phyloP scores from a whole-genome alignment of 495 filamentous ascomycete genomes.

The Hypoxylon subgilvum region DNA sequence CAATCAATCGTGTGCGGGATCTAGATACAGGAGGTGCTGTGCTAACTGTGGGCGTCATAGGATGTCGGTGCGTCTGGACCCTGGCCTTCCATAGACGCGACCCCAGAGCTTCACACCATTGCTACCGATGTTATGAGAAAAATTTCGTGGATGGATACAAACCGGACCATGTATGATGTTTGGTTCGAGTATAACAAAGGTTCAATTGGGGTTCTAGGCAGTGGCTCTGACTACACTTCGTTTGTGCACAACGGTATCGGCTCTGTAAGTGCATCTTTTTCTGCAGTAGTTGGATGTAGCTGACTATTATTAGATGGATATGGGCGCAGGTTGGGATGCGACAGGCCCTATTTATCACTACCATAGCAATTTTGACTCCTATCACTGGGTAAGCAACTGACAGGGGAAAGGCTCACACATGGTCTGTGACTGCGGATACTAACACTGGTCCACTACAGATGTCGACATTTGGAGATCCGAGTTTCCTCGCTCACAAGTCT shows the following conservation, averaged over 20 bases:
- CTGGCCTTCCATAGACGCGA: constrained; percentile 68
- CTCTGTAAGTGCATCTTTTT: constrained; percentile 64
- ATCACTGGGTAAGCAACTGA: constrained; percentile 61
- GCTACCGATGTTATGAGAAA: constrained; percentile 69
- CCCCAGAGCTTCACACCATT: constrained; percentile 77
- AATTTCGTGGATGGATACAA: constrained; percentile 75
- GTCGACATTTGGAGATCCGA: constrained; percentile 74
- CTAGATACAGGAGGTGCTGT: background rate
- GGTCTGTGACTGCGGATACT: no score
- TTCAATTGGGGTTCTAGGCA: constrained; percentile 67
- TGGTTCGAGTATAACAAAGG: constrained; percentile 67
- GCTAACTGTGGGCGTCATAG: constrained; percentile 4
- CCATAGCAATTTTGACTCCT: constrained; percentile 84
- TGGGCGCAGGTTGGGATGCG: constrained; percentile 67
- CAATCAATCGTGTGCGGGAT: no score
- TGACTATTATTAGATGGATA: constrained; percentile 60
- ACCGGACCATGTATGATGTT: constrained; percentile 71
- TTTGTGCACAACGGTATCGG: constrained; percentile 83
- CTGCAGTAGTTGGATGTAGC: background rate
- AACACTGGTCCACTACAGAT: constrained; percentile 49
- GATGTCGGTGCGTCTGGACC: constrained; percentile 77
- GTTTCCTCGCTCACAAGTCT: constrained; percentile 73
- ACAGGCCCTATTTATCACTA: constrained; percentile 65
- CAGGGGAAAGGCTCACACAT: no score
- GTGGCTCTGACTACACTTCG: constrained; percentile 83